These are phyloP conservation scores for Leccinum huronense DNA, from an alignment of 1,284 basidiomycete genomes.

Conservation along the genomic window DNA sequence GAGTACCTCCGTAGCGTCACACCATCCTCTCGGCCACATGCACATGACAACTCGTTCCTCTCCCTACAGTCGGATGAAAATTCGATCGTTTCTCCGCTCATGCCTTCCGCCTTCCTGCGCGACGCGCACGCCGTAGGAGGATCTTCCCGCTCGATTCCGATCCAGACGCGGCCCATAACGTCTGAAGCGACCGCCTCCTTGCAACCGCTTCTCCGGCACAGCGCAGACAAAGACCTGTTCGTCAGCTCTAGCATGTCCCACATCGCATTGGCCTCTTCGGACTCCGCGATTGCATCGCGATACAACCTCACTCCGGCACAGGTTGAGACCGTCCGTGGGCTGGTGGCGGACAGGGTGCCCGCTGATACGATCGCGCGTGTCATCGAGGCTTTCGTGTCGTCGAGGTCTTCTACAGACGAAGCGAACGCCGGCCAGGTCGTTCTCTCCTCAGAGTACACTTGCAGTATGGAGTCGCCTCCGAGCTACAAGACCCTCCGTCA, in stretches of 20 bases:
- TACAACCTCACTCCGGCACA: constrained; percentile 18
- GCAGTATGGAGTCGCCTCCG: constrained; percentile 20
- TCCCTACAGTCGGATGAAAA: background rate
- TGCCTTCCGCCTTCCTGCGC: constrained; percentile 17
- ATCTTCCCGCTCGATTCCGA: background rate
- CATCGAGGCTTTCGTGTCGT: constrained; percentile 14
- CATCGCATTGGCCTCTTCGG: background rate
- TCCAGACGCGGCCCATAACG: background rate
- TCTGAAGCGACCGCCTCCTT: too few relatives aligned
- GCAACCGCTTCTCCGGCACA: background rate
- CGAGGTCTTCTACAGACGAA: background rate
- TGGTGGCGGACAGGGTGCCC: constrained; percentile 9
- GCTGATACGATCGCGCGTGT: constrained; percentile 22
- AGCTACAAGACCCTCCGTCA: constrained; percentile 17
- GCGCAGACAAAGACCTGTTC: background rate
- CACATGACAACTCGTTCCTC: background rate
- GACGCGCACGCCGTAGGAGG: constrained; percentile 10
- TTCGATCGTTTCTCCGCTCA: constrained; percentile 3
- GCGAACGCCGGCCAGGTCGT: background rate
- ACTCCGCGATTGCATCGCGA: background rate
- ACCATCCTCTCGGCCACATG: background rate
- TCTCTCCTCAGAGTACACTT: background rate
- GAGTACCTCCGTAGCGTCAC: background rate
- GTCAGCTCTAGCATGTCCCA: too few relatives aligned
- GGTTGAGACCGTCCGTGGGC: constrained; percentile 13